These are phyloP conservation scores for Phlebiopsis flavidoalba DNA, from an alignment of 768 basidiomycete species.

Conservation along the genomic window DNA sequence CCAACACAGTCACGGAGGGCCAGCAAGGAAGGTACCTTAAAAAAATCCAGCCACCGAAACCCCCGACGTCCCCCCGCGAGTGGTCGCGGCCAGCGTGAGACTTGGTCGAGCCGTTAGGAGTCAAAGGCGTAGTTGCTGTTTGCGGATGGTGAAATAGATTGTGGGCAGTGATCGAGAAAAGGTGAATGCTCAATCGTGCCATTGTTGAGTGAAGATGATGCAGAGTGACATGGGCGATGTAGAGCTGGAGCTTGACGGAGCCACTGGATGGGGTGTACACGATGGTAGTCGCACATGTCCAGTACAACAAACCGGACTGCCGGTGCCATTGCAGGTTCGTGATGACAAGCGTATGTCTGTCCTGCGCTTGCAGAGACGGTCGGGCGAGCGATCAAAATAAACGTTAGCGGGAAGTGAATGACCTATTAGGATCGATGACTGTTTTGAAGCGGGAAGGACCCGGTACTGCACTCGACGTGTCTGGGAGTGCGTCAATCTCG, in stretches of 20 bases:
- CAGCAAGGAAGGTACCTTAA: constrained; percentile 1
- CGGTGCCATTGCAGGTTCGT: constrained; percentile 14
- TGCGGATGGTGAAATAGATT: neutral
- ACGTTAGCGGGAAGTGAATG: neutral
- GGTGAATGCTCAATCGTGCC: too few relatives aligned
- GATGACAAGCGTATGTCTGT: constrained; percentile 12
- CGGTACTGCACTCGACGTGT: neutral
- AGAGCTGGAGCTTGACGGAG: neutral
- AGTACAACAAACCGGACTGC: constrained; percentile 8
- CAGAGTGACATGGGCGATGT: neutral
- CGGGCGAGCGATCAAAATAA: constrained; percentile 10
- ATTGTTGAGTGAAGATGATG: too few relatives aligned
- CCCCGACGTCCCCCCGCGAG: constrained; percentile 5
- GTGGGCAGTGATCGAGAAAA: too few relatives aligned
- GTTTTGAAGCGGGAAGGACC: neutral
- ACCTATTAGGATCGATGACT: constrained; percentile 6
- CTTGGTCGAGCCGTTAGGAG: neutral
- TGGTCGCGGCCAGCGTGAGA: neutral
- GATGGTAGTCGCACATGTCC: constrained; percentile 17
- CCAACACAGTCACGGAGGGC: too few relatives aligned
- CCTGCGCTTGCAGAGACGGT: neutral
- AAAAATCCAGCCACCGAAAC: too few relatives aligned
- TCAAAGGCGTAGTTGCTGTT: neutral
- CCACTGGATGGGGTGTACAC: constrained; percentile 5
- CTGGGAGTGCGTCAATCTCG: constrained; percentile 4